Base-by-base conservation (phyloP, 352 stramenopile genomes). In the Blastocystis hominis region DNA sequence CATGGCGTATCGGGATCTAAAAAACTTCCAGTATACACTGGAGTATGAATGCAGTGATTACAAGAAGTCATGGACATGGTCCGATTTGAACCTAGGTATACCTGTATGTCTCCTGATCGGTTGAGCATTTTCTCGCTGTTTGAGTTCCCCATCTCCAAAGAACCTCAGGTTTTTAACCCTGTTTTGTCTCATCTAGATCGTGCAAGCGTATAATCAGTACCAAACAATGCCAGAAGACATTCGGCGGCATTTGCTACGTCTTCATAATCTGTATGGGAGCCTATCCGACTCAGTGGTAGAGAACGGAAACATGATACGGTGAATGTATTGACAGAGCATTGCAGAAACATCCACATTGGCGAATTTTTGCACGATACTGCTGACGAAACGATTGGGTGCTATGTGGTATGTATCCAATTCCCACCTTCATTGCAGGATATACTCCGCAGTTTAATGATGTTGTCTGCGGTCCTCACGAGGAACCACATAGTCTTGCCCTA, bases 31-130 rank as follows among this genome's bases (percentile, higher is more conserved):
- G 38, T 30, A n/a, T 3, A 34, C 47, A 47, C 55, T 63, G n/a
- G 70, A 80, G 50, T 62, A 38, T 62, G 44, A 80, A 34, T 40
- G 46, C 50, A n/a, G n/a, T 24, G 55, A 66, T 66, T 80, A 80
- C 70, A 80, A 34, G 42, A 63, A 47, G 70, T 80, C 4, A 15
- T 38, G 54, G 3, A 44, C 20, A 17, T 42, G 40, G 30, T n/a
- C 17, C 36, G 7, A 30, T 80, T 64, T 42, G 24, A 47, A 7
- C 10, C 66, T 24, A 80, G 70, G 34, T 80, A 80, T 63, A 34
- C 70, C 9, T 80, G 5, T 13, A 44, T 42, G 24, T 50, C 70
- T n/a, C n/a, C 13, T 7, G 13, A 63, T 20, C 7, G 34, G 46
- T 6, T n/a, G 47, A 46, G 20, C 5, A 34, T 68, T 3, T 44